Base-by-base conservation (phyloP, 352 stramenopile genomes). In the Phytophthora pluvialis region DNA sequence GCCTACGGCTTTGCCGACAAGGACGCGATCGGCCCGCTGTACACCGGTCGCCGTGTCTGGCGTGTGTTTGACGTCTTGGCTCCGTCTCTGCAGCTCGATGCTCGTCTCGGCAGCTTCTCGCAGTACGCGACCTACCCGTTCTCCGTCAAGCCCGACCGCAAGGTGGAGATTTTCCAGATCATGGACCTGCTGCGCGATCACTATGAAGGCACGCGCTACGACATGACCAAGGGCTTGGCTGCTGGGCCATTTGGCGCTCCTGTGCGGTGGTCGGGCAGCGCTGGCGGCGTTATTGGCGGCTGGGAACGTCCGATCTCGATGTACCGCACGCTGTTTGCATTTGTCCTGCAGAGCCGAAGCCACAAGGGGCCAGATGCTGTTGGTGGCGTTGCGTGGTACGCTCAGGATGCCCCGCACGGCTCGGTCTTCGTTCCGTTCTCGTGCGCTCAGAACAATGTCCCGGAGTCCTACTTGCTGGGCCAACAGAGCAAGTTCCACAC, bases 281-380 rank as follows among this genome's bases (percentile, higher is more conserved):
- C 73, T 12, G 60, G 81, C 15, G 81, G 77, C 25, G 73, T 89
- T 26, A 52, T 74, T 18, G 90, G 90, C 21, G 83, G 79, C 8
- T 96, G 91, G 83, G 90, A 97, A 68, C 85, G 94, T 3, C 72
- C 90, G 6, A 98, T 98, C 57, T 97, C 90, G 8, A 85, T 98
- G 58, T 96, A 92, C 58, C 90, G 94, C 21, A 98, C 93, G 26
- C 48, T 91, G 11, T 94, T 85, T 52, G 88, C 79, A 38, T 97
- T 98, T 69, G 81, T 89, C 26, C 60, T 89, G 11, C 85, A 94
- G 52, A 71, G 59, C 16, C 69, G 80, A 1, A 57, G 39, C 25
- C 31, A 68, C 21, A 59, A 62, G 0, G 55, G 85, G 1, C 64
- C 75, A 0, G 70, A 91, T 52, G 66, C 72, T 2, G 28, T 91